Conservation (phyloP, 805 yeast genomes). For the Candida ipomoeae region DNA sequence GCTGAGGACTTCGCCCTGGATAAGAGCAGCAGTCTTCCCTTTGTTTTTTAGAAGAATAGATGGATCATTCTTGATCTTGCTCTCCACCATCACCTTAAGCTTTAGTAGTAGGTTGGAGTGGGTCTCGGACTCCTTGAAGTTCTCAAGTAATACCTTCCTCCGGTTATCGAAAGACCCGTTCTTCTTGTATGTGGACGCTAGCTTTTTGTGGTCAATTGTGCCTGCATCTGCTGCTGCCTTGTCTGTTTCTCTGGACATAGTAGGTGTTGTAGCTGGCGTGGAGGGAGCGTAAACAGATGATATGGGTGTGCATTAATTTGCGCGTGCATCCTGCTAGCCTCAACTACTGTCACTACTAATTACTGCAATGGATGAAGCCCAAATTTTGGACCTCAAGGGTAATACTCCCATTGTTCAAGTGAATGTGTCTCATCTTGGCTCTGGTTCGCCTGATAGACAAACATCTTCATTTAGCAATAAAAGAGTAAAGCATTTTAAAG, state of each 20-base stretch:
- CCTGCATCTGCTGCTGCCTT: not conserved
- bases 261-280: not conserved
- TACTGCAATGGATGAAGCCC: slow-evolving; percentile 3
- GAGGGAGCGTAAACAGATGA: not conserved
- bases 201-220: slow-evolving; percentile 31
- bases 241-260: not conserved
- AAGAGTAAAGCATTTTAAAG: slow-evolving; percentile 7
- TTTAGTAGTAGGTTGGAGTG: slow-evolving; percentile 38
- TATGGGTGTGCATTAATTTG: not conserved
- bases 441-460: slow-evolving; percentile 8
- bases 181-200: slow-evolving; percentile 42
- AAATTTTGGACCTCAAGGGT: slow-evolving; percentile 8
- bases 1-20: slow-evolving; percentile 47
- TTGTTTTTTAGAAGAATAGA: slow-evolving; percentile 44
- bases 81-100: slow-evolving; percentile 41
- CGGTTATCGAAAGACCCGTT: slow-evolving; percentile 47
- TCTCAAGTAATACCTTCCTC: slow-evolving; percentile 39
- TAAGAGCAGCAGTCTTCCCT: slow-evolving; percentile 48
- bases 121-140: slow-evolving; percentile 40
- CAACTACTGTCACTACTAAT: not conserved
- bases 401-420: not conserved
- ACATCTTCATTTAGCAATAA: slow-evolving; percentile 3
- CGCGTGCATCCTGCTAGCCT: not conserved
- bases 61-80: slow-evolving; percentile 47
- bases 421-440: slow-evolving; percentile 10